Evolutionary conservation across 345 rosid genomes (phyloP).

Genomic region (Murraya paniculata): DNA sequence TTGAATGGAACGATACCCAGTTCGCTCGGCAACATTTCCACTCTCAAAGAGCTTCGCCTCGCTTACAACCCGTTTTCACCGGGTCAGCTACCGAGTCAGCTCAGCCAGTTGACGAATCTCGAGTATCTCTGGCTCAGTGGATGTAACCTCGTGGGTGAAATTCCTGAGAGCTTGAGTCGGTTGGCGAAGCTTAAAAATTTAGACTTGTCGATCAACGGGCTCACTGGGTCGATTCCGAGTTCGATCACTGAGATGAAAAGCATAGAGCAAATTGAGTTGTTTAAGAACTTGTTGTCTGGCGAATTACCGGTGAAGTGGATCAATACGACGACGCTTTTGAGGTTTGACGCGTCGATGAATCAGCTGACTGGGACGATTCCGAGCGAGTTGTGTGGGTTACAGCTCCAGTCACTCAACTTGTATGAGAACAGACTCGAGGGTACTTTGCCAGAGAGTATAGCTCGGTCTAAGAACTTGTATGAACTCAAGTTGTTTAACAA

Average conservation of each 20-base stretch:
- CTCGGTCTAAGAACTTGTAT: conserved; percentile 44
- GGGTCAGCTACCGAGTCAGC: conserved; percentile 42
- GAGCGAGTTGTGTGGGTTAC: conserved; percentile 47
- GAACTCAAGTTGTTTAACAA: conserved; percentile 79
- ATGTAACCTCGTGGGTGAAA: conserved; percentile 50
- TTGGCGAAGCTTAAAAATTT: conserved; percentile 42
- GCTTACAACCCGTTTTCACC: conserved; percentile 63
- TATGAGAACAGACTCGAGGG: conserved; percentile 71
- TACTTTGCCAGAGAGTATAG: conserved; percentile 56
- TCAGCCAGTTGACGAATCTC: conserved; percentile 56
- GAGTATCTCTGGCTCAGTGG: conserved; percentile 56
- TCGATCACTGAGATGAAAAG: conserved; percentile 47
- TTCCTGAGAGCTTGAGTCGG: conserved; percentile 43
- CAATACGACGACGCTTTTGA: conserved; percentile 45
- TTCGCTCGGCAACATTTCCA: conserved; percentile 56
- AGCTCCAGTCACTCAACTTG: conserved; percentile 62
- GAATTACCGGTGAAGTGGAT: conserved; percentile 47
- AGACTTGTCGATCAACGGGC: conserved; percentile 51
- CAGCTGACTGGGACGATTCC: conserved; percentile 63
- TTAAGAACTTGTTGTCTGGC: conserved; percentile 66
- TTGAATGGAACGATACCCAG: conserved; percentile 53
- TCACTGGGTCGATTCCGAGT: conserved; percentile 66
- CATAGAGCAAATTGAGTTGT: conserved; percentile 67
- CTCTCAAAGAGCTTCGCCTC: conserved; percentile 48
- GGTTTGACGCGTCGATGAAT: conserved; percentile 72